These are phyloP conservation scores for Cordyceps cateniannulata DNA, from an alignment of 2,329 filamentous ascomycete genomes.

Conservation along the genomic window DNA sequence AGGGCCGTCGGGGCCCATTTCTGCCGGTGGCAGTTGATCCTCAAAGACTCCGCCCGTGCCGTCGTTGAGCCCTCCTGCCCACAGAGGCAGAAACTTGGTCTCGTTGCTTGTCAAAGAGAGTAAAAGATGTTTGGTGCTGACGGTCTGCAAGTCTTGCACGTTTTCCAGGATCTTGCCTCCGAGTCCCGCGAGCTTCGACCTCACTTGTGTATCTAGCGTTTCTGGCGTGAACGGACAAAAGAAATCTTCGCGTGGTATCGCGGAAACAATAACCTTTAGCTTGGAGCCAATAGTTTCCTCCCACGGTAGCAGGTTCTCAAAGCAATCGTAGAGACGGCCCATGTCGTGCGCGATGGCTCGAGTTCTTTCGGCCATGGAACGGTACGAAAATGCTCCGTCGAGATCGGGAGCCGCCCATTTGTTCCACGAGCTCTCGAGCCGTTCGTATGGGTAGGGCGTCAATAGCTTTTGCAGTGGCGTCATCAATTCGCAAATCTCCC, in stretches of 20 bases:
- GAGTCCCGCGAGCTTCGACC: not conserved
- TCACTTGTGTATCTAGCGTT: not conserved
- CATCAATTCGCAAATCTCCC: constrained; percentile 20
- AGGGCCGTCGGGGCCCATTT: constrained; percentile 39
- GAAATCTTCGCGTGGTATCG: no score
- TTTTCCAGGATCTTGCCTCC: not conserved
- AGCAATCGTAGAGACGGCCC: not conserved
- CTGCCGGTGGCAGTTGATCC: constrained; percentile 31
- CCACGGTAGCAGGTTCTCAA: not conserved
- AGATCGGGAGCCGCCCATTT: not conserved
- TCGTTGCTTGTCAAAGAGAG: constrained; percentile 50
- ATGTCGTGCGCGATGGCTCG: not conserved
- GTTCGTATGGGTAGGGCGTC: constrained; percentile 7
- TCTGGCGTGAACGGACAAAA: not conserved
- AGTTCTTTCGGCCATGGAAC: not conserved
- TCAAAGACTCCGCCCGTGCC: constrained; percentile 45
- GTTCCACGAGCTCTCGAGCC: not conserved
- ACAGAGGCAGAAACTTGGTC: constrained; percentile 57
- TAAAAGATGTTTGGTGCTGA: constrained; percentile 38
- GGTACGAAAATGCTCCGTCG: not conserved
- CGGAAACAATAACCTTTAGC: no score
- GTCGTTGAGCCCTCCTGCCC: constrained; percentile 53
- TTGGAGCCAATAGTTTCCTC: not conserved
- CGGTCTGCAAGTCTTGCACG: constrained; percentile 15
- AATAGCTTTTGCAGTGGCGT: constrained; percentile 26